Conservation (phyloP, 306 rosid genomes). For the Cercis canadensis region DNA sequence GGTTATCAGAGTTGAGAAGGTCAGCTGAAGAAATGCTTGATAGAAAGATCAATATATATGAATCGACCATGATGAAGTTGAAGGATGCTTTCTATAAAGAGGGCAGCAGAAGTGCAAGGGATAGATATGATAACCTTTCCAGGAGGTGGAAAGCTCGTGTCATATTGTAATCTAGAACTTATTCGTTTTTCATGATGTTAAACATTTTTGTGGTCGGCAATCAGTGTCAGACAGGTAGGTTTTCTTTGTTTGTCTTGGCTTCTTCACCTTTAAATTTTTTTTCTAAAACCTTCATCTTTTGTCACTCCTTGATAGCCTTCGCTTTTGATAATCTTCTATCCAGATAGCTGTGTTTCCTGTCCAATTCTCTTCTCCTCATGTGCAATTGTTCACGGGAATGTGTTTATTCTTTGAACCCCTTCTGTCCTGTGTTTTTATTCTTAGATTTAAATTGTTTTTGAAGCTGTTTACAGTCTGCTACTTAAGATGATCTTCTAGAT, state of each 20-base stretch:
- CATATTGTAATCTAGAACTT: slow-evolving; percentile 28
- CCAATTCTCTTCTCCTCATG: not conserved
- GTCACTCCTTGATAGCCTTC: slow-evolving; percentile 6
- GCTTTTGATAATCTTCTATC: not conserved
- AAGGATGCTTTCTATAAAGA: slow-evolving; percentile 59
- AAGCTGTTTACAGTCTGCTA: slow-evolving; percentile 21
- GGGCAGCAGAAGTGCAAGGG: slow-evolving; percentile 62
- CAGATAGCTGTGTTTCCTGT: slow-evolving; percentile 18
- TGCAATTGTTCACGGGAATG: slow-evolving; percentile 1
- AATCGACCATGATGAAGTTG: slow-evolving; percentile 62
- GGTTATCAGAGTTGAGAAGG: slow-evolving; percentile 61
- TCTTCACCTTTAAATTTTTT: slow-evolving; percentile 5
- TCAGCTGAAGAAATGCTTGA: slow-evolving; percentile 59
- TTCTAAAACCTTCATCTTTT: slow-evolving; percentile 21
- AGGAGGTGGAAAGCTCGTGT: slow-evolving; percentile 58
- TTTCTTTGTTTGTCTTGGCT: slow-evolving; percentile 33
- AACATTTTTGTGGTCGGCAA: not conserved
- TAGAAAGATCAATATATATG: slow-evolving; percentile 49
- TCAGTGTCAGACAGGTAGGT: not conserved
- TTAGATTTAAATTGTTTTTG: slow-evolving; percentile 7
- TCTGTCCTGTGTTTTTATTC: not conserved
- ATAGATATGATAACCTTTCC: slow-evolving; percentile 57
- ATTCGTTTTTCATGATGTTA: slow-evolving; percentile 6
- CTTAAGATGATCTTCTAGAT: slow-evolving; percentile 19
- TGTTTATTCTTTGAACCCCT: not conserved